phyloP scores from a whole-genome alignment of 148 eudicot species.

The Dianthus caryophyllus region DNA sequence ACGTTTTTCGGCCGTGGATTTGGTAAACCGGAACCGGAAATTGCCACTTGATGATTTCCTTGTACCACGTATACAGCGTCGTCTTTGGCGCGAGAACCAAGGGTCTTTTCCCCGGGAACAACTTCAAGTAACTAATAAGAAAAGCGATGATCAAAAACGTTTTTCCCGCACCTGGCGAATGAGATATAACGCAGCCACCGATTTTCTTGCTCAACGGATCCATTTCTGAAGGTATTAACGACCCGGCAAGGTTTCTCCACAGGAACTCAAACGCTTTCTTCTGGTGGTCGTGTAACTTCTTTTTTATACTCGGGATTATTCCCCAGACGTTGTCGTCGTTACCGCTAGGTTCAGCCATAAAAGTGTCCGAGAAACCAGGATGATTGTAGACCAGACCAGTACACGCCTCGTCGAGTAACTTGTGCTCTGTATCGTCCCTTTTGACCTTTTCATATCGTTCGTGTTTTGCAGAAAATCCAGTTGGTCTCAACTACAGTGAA shows the following conservation, averaged over 20 bases:
- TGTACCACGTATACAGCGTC: slow-evolving; percentile 93
- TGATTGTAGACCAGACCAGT: slow-evolving; percentile 38
- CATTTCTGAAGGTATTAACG: slow-evolving; percentile 69
- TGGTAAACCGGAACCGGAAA: slow-evolving; percentile 94
- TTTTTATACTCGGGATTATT: slow-evolving; percentile 63
- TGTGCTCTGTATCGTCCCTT: slow-evolving; percentile 51
- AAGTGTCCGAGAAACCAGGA: slow-evolving; percentile 45
- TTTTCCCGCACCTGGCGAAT: slow-evolving; percentile 96
- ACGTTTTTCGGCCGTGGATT: slow-evolving; percentile 82
- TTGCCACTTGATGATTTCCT: slow-evolving; percentile 89
- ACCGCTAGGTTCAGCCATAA: slow-evolving; percentile 35
- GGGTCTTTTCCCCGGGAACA: slow-evolving; percentile 89
- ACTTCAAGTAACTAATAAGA: slow-evolving; percentile 82
- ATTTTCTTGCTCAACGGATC: slow-evolving; percentile 48
- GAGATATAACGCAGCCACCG: slow-evolving; percentile 96
- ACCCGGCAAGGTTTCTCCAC: slow-evolving; percentile 88
- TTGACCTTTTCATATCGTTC: slow-evolving; percentile 32
- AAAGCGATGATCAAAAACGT: slow-evolving; percentile 87
- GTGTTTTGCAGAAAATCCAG: slow-evolving; percentile 35
- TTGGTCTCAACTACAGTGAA: slow-evolving; percentile 41
- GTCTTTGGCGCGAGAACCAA: slow-evolving; percentile 96
- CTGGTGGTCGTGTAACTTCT: slow-evolving; percentile 69
- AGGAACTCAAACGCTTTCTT: slow-evolving; percentile 84
- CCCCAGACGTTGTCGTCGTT: slow-evolving; percentile 73
- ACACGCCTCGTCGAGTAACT: slow-evolving; percentile 40